Conservation (phyloP, 2,329 filamentous ascomycete genomes). For the Helicocarpus griseus region DNA sequence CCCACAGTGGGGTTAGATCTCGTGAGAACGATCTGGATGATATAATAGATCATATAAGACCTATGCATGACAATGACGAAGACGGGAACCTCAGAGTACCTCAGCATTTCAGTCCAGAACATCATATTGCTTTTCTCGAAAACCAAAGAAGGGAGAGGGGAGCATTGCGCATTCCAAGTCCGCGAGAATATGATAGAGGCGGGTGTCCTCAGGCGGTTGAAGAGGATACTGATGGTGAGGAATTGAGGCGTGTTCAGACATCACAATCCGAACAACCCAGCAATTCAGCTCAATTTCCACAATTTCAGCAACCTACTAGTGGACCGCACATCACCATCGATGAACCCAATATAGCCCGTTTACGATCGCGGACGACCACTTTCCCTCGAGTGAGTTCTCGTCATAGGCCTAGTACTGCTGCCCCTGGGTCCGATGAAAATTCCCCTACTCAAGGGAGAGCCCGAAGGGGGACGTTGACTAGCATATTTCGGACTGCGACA, state of each 20-base stretch:
- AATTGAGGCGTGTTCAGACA: conserved; percentile 20
- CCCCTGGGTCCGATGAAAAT: conserved; percentile 21
- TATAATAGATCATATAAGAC: too few species aligned
- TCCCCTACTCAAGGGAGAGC: conserved; percentile 12
- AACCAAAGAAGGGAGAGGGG: conserved; percentile 68
- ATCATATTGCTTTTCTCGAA: conserved; percentile 81
- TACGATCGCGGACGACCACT: conserved; percentile 25
- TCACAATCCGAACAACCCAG: conserved; percentile 15
- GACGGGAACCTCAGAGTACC: conserved; percentile 49
- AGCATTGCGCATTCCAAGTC: conserved; percentile 80
- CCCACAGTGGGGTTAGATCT: not conserved
- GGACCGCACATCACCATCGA: conserved; percentile 39
- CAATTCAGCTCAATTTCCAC: conserved; percentile 12
- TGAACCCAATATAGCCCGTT: conserved; percentile 31
- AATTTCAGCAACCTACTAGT: conserved; percentile 20
- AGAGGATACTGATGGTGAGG: conserved; percentile 18
- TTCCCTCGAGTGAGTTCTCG: conserved; percentile 32
- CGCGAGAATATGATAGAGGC: conserved; percentile 79
- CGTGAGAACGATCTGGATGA: conserved; percentile 6
- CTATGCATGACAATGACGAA: conserved; percentile 33
- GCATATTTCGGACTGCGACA: conserved; percentile 27
- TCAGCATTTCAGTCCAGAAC: conserved; percentile 50
- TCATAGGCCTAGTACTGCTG: conserved; percentile 17
- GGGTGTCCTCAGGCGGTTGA: conserved; percentile 55
- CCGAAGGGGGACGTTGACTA: conserved; percentile 22